phyloP scores from a whole-genome alignment of 2,329 filamentous ascomycete species.

The Bipolaris zeicola region DNA sequence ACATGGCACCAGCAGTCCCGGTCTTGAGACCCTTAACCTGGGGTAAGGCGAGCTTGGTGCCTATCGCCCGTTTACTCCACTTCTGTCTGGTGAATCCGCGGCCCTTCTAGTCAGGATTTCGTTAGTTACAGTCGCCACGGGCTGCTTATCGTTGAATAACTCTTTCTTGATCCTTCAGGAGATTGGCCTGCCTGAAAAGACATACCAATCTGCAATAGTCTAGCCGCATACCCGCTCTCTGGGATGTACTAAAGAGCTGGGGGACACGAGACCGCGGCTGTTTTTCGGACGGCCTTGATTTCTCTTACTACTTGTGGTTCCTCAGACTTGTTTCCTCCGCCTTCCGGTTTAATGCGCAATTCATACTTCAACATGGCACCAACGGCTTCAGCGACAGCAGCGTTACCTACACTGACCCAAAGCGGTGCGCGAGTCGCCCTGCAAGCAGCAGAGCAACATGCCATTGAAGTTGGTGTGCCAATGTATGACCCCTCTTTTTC shows the following conservation, averaged over 20 bases:
- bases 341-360: constrained; percentile 5
- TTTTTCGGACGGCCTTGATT: constrained; percentile 1
- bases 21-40: constrained; percentile 2
- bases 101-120: neutral
- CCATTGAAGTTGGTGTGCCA: constrained; percentile 32
- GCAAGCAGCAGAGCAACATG: constrained; percentile 36
- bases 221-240: constrained; percentile 14
- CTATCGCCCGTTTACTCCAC: constrained; percentile 20
- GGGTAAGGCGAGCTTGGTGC: constrained; percentile 7
- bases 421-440: constrained; percentile 37
- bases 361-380: constrained; percentile 19
- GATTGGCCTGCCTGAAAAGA: constrained; percentile 7
- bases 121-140: neutral
- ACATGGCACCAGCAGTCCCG: constrained; percentile 2
- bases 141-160: constrained; percentile 7
- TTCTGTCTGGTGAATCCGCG: constrained; percentile 19
- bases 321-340: neutral
- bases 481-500: constrained; percentile 35
- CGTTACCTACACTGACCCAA: constrained; percentile 38
- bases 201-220: constrained; percentile 6
- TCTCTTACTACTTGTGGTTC: constrained; percentile 1
- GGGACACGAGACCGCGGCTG: constrained; percentile 13
- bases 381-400: constrained; percentile 19
- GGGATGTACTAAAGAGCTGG: constrained; percentile 6
- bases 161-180: constrained; percentile 4